Evolutionary conservation across 164 flowering plant genomes (phyloP).

Genomic region (Pachysandra terminalis): DNA sequence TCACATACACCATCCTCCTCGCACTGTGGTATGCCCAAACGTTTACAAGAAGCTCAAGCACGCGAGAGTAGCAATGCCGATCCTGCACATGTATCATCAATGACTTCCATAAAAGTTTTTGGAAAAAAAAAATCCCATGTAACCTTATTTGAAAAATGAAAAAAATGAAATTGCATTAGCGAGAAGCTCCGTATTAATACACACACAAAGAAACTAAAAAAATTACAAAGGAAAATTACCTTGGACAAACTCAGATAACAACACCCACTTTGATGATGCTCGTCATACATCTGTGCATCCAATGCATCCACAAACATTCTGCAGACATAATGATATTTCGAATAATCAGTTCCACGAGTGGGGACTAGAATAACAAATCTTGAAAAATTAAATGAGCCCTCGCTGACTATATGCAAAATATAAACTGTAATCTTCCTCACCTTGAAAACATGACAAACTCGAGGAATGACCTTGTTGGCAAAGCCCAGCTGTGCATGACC

Average conservation of each 20-base stretch:
- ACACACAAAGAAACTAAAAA: background rate
- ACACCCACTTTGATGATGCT: slow-evolving; percentile 64
- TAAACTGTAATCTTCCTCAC: slow-evolving; percentile 24
- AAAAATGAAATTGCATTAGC: background rate
- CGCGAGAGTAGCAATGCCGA: slow-evolving; percentile 85
- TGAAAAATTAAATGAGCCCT: background rate
- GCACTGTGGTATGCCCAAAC: slow-evolving; percentile 99
- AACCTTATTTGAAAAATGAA: too few species aligned
- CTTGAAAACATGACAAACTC: slow-evolving; percentile 98
- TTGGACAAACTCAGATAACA: slow-evolving; percentile 76
- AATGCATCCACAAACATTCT: slow-evolving; percentile 97
- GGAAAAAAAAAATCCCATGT: too few species aligned
- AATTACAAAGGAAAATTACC: slow-evolving; percentile 31
- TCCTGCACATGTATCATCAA: slow-evolving; percentile 51
- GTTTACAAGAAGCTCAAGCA: slow-evolving; percentile 88
- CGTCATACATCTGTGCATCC: slow-evolving; percentile 73
- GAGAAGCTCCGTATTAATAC: too few species aligned
- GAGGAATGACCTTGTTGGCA: slow-evolving; percentile 87
- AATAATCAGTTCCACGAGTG: background rate
- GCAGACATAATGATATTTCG: slow-evolving; percentile 12
- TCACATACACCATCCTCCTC: slow-evolving; percentile 72
- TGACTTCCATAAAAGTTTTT: too few species aligned
- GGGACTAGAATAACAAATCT: background rate
- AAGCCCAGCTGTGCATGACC: slow-evolving; percentile 84
- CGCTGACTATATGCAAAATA: too few species aligned